These are phyloP conservation scores for Trametes villosa DNA, from an alignment of 768 basidiomycete genomes.

Conservation along the genomic window DNA sequence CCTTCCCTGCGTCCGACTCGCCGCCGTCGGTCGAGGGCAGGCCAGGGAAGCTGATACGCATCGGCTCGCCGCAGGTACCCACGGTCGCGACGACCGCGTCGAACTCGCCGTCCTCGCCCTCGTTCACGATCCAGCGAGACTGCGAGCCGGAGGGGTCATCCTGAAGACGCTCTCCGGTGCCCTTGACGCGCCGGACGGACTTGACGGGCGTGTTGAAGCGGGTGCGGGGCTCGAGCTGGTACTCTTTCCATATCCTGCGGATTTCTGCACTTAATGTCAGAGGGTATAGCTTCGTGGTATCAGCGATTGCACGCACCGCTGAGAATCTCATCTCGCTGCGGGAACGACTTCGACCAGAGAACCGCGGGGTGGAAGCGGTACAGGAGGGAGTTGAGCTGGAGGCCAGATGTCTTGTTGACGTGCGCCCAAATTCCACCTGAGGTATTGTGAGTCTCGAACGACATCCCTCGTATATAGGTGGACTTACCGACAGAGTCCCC, in stretches of 20 bases:
- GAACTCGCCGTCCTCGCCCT: slow-evolving; percentile 49
- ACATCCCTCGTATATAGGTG: background rate
- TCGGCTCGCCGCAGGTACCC: slow-evolving; percentile 54
- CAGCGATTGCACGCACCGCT: slow-evolving; percentile 33
- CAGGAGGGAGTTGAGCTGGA: slow-evolving; percentile 54
- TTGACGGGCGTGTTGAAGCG: slow-evolving; percentile 49
- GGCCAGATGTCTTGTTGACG: slow-evolving; percentile 53
- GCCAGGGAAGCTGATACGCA: slow-evolving; percentile 48
- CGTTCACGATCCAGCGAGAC: slow-evolving; percentile 51
- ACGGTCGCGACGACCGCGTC: slow-evolving; percentile 55
- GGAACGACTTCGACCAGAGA: slow-evolving; percentile 50
- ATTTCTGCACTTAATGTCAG: slow-evolving; percentile 20
- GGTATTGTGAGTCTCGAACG: background rate
- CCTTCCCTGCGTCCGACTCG: background rate
- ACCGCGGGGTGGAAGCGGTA: slow-evolving; percentile 56
- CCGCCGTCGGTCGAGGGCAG: slow-evolving; percentile 40
- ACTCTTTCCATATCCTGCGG: slow-evolving; percentile 48
- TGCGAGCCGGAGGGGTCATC: slow-evolving; percentile 5
- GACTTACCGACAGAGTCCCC: slow-evolving; percentile 29
- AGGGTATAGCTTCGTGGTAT: background rate
- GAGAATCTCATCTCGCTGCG: slow-evolving; percentile 54
- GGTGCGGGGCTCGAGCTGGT: slow-evolving; percentile 50
- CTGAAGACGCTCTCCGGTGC: slow-evolving; percentile 23
- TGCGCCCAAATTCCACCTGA: slow-evolving; percentile 55
- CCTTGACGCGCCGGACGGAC: slow-evolving; percentile 37